Evolutionary conservation across 805 yeast species (phyloP).

Genomic region (Myxozyma monticola): DNA sequence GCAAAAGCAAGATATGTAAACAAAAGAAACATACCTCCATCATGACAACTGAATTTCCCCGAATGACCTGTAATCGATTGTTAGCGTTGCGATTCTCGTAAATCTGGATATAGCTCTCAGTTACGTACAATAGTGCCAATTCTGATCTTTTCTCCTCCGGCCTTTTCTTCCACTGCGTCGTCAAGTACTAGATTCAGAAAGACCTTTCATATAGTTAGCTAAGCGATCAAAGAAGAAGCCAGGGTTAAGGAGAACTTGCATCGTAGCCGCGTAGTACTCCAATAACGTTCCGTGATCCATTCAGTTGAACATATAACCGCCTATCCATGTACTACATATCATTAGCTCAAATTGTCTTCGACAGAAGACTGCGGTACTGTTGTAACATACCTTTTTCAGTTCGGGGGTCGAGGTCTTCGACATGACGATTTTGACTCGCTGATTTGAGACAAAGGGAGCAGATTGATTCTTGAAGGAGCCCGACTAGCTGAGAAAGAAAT

Average conservation of each 20-base stretch:
- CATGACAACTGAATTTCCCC: constrained; percentile 78
- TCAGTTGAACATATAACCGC: constrained; percentile 68
- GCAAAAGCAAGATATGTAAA: no score
- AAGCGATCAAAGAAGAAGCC: no score
- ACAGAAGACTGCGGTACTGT: no score
- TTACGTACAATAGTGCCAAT: constrained; percentile 62
- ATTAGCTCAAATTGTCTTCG: no score
- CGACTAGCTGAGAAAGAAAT: no score
- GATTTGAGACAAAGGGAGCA: no score
- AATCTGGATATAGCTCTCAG: no score
- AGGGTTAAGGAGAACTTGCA: constrained; percentile 38
- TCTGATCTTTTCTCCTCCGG: constrained; percentile 51
- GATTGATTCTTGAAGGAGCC: no score
- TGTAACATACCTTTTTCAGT: constrained; percentile 30
- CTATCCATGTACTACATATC: constrained; percentile 68
- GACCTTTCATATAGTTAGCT: no score
- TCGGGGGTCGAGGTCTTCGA: constrained; percentile 32
- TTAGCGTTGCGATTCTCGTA: constrained; percentile 17
- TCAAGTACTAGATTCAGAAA: constrained; percentile 71
- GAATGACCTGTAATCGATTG: constrained; percentile 43
- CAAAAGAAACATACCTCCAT: no score
- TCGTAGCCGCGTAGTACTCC: constrained; percentile 88
- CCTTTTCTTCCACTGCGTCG: constrained; percentile 63
- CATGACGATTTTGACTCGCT: constrained; percentile 21
- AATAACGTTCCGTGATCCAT: constrained; percentile 74